A percentile compares a stretch with the other conserved stretches of the same genome.
Conservation (phyloP, 78 protist genomes). For the Guillardia theta region DNA sequence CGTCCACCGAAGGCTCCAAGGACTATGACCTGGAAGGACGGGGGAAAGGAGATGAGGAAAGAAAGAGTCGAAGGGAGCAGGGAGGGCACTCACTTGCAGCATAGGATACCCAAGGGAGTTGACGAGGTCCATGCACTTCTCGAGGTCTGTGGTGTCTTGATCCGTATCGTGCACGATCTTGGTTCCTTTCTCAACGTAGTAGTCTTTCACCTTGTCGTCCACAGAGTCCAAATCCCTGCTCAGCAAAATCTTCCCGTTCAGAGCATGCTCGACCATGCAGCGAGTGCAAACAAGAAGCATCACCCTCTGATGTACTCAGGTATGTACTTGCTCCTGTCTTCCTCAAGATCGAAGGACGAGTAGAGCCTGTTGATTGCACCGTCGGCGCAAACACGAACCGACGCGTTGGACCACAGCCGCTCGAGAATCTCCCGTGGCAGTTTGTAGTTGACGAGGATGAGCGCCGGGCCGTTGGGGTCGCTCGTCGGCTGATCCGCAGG, state of each 20-base stretch:
- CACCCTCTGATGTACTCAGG: not conserved
- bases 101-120: not conserved
- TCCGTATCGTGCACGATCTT: not conserved
- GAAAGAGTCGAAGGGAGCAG: not conserved
- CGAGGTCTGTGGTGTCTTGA: conserved; percentile 1
- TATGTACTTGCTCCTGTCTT: not conserved
- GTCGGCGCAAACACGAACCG: not conserved
- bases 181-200: not conserved
- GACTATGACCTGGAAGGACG: not conserved
- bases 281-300: not conserved
- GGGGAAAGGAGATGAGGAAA: not conserved
- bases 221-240: not conserved
- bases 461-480: not conserved
- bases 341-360: not conserved
- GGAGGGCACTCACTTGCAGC: not conserved
- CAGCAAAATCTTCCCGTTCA: not conserved
- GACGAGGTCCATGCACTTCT: not conserved
- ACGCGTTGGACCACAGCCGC: not conserved
- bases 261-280: not conserved
- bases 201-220: not conserved
- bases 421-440: not conserved
- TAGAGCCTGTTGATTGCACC: not conserved
- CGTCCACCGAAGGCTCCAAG: not conserved
- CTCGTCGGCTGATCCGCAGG: too few relatives aligned
- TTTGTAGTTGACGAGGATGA: not conserved